phyloP scores from a whole-genome alignment of 2,329 filamentous ascomycete genomes.

The Xylaria hypoxylon region DNA sequence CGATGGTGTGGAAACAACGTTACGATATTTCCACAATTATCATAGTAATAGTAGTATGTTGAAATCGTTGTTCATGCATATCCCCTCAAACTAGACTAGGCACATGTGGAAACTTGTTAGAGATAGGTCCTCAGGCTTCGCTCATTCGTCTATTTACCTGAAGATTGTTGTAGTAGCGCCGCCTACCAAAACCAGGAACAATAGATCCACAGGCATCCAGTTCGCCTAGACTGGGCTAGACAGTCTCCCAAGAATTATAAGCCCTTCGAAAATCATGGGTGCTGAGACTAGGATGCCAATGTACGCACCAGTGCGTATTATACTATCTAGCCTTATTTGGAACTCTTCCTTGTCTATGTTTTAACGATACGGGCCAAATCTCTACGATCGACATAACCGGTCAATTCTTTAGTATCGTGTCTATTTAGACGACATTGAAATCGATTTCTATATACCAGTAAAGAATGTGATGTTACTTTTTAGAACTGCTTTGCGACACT shows the following conservation, averaged over 20 bases:
- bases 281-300: no score
- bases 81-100: constrained; percentile 9
- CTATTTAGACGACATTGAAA: constrained; percentile 1
- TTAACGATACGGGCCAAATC: not conserved
- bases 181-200: constrained; percentile 2
- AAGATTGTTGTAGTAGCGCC: constrained; percentile 3
- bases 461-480: not conserved
- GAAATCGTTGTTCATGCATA: constrained; percentile 3
- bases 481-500: not conserved
- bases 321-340: not conserved
- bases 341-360: not conserved
- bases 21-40: constrained; percentile 5
- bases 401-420: not conserved
- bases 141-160: not conserved
- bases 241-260: not conserved
- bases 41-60: not conserved
- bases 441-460: constrained; percentile 1
- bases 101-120: not conserved
- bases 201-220: not conserved
- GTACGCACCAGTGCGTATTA: not conserved
- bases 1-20: not conserved
- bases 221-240: not conserved
- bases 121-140: not conserved
- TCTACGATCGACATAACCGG: constrained; percentile 12
- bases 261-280: not conserved